Conservation (phyloP, 441 rosid species). For the Bruguiera hainesii region DNA sequence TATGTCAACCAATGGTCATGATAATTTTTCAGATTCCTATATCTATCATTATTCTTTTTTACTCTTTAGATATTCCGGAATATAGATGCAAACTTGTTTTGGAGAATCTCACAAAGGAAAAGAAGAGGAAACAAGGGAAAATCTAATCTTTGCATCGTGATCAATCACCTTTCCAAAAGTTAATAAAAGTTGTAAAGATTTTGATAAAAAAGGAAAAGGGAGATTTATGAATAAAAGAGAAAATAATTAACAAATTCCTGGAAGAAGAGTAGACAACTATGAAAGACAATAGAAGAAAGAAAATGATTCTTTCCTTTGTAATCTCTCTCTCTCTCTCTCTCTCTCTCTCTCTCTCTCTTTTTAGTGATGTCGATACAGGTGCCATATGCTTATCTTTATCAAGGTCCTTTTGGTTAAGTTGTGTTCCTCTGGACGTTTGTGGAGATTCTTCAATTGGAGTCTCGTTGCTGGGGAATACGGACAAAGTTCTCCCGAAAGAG, state of each 20-base stretch:
- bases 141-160: slow-evolving; percentile 5
- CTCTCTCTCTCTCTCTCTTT: neutral
- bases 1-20: no score
- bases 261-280: neutral
- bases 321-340: neutral
- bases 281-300: neutral
- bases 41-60: no score
- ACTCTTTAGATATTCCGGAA: no score
- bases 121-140: neutral
- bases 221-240: neutral
- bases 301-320: neutral
- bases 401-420: neutral
- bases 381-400: slow-evolving; percentile 2
- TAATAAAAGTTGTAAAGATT: slow-evolving; percentile 1
- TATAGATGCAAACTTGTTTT: neutral
- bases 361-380: neutral
- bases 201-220: neutral
- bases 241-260: neutral
- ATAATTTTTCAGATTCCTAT: no score
- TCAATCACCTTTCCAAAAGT: slow-evolving; percentile 14
- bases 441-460: slow-evolving; percentile 21
- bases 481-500: slow-evolving; percentile 6
- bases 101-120: neutral
- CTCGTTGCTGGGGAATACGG: slow-evolving; percentile 8
- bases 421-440: neutral